These are phyloP conservation scores for Claviceps sp. DNA, from an alignment of 2,329 filamentous ascomycete species.

Conservation along the genomic window DNA sequence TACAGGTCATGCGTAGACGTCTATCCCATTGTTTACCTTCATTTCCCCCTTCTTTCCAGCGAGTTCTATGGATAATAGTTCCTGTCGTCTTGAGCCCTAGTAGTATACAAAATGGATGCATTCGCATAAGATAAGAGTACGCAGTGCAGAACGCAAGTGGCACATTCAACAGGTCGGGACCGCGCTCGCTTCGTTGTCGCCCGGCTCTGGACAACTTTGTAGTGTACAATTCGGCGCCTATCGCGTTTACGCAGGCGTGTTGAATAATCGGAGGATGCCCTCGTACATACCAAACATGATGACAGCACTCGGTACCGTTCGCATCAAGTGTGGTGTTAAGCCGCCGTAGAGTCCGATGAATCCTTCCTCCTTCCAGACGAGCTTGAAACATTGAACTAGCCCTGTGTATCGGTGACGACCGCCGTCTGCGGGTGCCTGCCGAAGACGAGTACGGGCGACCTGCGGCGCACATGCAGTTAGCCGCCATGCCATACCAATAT, in stretches of 20 bases:
- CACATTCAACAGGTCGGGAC: too few species aligned
- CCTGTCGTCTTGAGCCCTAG: too few species aligned
- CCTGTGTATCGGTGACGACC: slow-evolving; percentile 77
- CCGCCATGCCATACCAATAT: too few species aligned
- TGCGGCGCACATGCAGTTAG: slow-evolving; percentile 14
- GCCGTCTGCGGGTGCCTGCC: slow-evolving; percentile 65
- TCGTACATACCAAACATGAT: slow-evolving; percentile 94
- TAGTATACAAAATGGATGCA: too few species aligned
- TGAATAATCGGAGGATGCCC: slow-evolving; percentile 37
- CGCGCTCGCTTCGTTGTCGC: background rate
- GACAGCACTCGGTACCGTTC: slow-evolving; percentile 81
- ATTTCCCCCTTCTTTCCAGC: too few species aligned
- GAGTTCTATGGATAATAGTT: too few species aligned
- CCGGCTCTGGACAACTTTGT: too few species aligned
- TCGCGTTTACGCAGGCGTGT: slow-evolving; percentile 20
- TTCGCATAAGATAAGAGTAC: too few species aligned
- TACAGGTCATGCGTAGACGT: too few species aligned
- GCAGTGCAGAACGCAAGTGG: too few species aligned
- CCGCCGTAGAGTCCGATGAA: slow-evolving; percentile 79
- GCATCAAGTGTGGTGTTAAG: slow-evolving; percentile 78
- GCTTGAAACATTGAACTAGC: slow-evolving; percentile 73
- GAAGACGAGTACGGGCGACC: slow-evolving; percentile 71
- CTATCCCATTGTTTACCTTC: too few species aligned
- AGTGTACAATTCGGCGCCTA: background rate
- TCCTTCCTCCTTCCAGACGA: slow-evolving; percentile 81